A percentile compares a stretch with the other conserved stretches of the same genome.
phyloP scores from a whole-genome alignment of 305 asterid genomes.

The Andrographis paniculata region DNA sequence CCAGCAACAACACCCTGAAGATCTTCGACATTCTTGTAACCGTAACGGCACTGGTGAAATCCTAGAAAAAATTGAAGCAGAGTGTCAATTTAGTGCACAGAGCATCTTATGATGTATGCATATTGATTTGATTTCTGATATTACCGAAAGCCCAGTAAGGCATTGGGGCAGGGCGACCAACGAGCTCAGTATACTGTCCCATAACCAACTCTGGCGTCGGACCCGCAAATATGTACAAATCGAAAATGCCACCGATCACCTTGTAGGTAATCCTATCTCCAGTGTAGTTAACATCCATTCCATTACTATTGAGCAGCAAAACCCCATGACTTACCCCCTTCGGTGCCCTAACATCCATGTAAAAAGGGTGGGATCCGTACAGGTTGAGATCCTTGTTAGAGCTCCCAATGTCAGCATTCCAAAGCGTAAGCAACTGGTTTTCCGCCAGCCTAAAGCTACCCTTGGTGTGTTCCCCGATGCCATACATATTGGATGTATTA shows the following conservation, averaged over 20 bases:
- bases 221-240: slow-evolving; percentile 69
- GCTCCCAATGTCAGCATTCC: slow-evolving; percentile 70
- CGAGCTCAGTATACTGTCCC: slow-evolving; percentile 72
- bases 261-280: slow-evolving; percentile 75
- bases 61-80: slow-evolving; percentile 32
- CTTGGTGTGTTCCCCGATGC: slow-evolving; percentile 88
- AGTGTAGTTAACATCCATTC: slow-evolving; percentile 65
- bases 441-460: slow-evolving; percentile 47
- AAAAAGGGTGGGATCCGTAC: slow-evolving; percentile 84
- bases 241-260: slow-evolving; percentile 73
- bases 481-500: slow-evolving; percentile 45
- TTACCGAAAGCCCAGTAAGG: slow-evolving; percentile 94
- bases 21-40: slow-evolving; percentile 58
- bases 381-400: slow-evolving; percentile 45
- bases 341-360: slow-evolving; percentile 70
- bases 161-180: slow-evolving; percentile 90
- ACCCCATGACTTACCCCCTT: slow-evolving; percentile 67
- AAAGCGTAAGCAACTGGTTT: slow-evolving; percentile 60
- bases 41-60: slow-evolving; percentile 79
- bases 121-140: slow-evolving; percentile 6
- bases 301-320: slow-evolving; percentile 69
- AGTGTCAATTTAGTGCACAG: neutral
- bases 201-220: slow-evolving; percentile 65
- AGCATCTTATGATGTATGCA: no score
- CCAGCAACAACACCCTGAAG: slow-evolving; percentile 59